Evolutionary conservation across 2,329 filamentous ascomycete genomes (phyloP), one percentile per base, ranked within the genome.

Genomic region (Colletotrichum cuscutae): DNA sequence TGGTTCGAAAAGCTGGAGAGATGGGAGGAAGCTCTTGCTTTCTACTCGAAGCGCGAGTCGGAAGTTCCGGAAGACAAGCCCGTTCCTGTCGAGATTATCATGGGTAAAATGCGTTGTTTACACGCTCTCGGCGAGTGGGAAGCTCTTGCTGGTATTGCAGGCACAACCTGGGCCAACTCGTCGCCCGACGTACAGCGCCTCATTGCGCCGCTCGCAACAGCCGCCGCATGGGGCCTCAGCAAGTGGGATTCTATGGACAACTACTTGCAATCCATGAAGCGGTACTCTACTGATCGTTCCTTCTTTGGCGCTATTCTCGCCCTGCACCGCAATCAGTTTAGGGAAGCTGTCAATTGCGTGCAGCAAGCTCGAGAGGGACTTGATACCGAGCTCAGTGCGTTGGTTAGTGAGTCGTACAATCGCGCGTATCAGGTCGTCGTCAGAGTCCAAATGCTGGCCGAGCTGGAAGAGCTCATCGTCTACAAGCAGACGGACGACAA

Each of bases 241-340:
- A 97, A 98, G 80, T 99, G 97, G 94, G 96, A 98, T 77, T 90
- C 96, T 19, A 99, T 99, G 97, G 97, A 99, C 81, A 95, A 93
- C 69, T 99, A 99, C 79, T 88, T 99, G 30, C 93, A 93, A 75
- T 97, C 97, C 30, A 98, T 99, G 92, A 98, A 98, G 84, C 90
- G 95, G 52, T 90, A 94, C 79, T 98, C 96, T 7, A 96, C 97
- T 0, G 97, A 99, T 82, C 90, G 97, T 61, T 97, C 96, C 0
- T 99, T 99, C 88, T 99, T 99, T 78, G 97, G 96, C 46, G 97
- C 97, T 8, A 98, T 99, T 78, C 87, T 99, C 67, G 93, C 96
- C 1, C 92, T 99, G 35, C 96, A 99, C 81, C 93, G 96, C 61
- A 98, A 98, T 79, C 95, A 98, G 77, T 99, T 98, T 84, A 92